These are phyloP conservation scores for Saccharum officinarum DNA, from an alignment of 176 grass and related monocot species.

Conservation along the genomic window DNA sequence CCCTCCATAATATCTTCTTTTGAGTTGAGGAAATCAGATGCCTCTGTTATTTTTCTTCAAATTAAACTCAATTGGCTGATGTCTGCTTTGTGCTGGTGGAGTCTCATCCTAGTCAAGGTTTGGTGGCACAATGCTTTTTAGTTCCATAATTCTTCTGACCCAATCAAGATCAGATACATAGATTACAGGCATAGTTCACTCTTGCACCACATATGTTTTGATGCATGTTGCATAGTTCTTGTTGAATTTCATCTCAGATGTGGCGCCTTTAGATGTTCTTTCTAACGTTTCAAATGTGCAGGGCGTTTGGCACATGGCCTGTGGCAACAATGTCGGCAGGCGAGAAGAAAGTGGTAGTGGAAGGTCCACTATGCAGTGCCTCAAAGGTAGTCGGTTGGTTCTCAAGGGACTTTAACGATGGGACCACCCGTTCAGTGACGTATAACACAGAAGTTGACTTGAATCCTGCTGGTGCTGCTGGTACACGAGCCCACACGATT, in stretches of 20 bases:
- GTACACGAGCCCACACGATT: constrained; percentile 49
- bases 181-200: neutral
- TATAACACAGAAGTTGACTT: constrained; percentile 47
- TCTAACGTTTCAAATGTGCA: constrained; percentile 44
- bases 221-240: constrained; percentile 2
- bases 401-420: constrained; percentile 55
- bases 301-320: constrained; percentile 90
- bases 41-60: neutral
- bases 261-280: neutral
- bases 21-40: constrained; percentile 20
- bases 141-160: neutral
- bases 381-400: constrained; percentile 88
- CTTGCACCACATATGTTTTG: neutral
- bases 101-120: constrained; percentile 8
- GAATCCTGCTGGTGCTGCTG: constrained; percentile 43
- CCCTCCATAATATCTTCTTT: constrained; percentile 9
- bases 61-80: neutral
- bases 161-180: constrained; percentile 8
- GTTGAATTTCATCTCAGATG: neutral
- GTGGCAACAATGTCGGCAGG: constrained; percentile 70
- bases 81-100: neutral
- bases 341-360: constrained; percentile 62
- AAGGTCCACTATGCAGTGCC: constrained; percentile 79
- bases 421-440: constrained; percentile 48
- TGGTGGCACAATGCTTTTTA: neutral